Evolutionary conservation across 2,329 filamentous ascomycete species (phyloP).

Genomic region (Dothistroma septosporum): DNA sequence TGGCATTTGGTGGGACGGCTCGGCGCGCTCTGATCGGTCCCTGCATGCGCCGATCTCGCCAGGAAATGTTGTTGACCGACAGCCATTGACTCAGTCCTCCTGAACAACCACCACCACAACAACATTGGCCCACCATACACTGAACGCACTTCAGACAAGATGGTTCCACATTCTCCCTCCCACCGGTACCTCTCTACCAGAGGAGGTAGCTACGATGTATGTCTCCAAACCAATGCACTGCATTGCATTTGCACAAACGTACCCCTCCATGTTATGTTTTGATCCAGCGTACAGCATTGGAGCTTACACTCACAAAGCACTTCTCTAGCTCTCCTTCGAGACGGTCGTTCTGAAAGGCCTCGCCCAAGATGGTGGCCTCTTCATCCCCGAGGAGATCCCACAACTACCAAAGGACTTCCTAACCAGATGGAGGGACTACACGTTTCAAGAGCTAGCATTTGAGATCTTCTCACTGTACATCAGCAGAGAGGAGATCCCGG

Average conservation of each 20-base stretch:
- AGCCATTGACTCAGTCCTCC: neutral
- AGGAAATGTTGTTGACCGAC: neutral
- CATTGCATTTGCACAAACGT: slow-evolving; percentile 2
- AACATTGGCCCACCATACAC: neutral
- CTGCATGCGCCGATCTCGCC: neutral
- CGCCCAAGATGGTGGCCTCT: slow-evolving; percentile 80
- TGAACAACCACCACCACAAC: neutral
- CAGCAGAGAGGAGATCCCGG: slow-evolving; percentile 74
- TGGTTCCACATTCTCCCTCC: slow-evolving; percentile 47
- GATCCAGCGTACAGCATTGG: slow-evolving; percentile 13
- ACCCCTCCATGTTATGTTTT: neutral
- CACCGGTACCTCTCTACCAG: slow-evolving; percentile 61
- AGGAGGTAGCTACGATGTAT: slow-evolving; percentile 60
- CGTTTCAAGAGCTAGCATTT: slow-evolving; percentile 77
- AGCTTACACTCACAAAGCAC: slow-evolving; percentile 31
- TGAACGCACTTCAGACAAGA: slow-evolving; percentile 3
- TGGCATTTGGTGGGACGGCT: neutral
- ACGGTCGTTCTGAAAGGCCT: slow-evolving; percentile 86
- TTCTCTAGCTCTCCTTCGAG: slow-evolving; percentile 74
- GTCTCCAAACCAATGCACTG: slow-evolving; percentile 22
- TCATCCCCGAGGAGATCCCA: slow-evolving; percentile 81
- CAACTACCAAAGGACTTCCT: slow-evolving; percentile 60
- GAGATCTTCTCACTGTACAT: slow-evolving; percentile 86
- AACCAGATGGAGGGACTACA: slow-evolving; percentile 68
- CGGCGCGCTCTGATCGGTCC: neutral